These are phyloP conservation scores for Solanum hybrid DNA, from an alignment of 305 asterid species.

Conservation along the genomic window DNA sequence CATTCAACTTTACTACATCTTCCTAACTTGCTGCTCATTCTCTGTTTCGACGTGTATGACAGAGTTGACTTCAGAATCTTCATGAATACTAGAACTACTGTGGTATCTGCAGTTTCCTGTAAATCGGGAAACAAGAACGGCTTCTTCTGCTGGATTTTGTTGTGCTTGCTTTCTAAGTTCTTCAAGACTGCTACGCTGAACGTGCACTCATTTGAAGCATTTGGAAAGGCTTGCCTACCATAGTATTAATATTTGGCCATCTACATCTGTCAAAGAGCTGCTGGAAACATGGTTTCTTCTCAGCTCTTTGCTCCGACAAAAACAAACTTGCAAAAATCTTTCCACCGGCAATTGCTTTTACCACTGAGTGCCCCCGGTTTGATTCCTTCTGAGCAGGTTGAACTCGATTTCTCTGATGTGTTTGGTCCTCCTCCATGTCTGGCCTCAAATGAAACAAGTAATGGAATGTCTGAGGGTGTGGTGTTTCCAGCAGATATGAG, in stretches of 20 bases:
- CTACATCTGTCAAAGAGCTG: conserved; percentile 12
- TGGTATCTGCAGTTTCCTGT: conserved; percentile 42
- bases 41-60: neutral
- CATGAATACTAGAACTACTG: conserved; percentile 37
- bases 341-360: conserved; percentile 12
- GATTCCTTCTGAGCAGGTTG: conserved; percentile 33
- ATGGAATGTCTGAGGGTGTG: conserved; percentile 6
- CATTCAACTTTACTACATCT: neutral
- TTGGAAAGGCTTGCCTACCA: conserved; percentile 3
- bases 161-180: conserved; percentile 22
- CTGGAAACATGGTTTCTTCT: conserved; percentile 37
- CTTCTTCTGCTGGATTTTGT: conserved; percentile 33
- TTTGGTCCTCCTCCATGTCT: conserved; percentile 36
- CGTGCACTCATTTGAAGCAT: conserved; percentile 5
- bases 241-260: conserved; percentile 15
- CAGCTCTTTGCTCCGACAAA: conserved; percentile 15
- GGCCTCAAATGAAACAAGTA: conserved; percentile 11
- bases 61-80: conserved; percentile 29
- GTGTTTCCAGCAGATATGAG: conserved; percentile 7
- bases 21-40: neutral
- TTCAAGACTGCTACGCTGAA: conserved; percentile 11
- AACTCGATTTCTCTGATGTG: conserved; percentile 44
- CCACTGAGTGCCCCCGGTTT: conserved; percentile 23
- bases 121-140: conserved; percentile 37
- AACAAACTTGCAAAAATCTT: conserved; percentile 10